Evolutionary conservation across 2,329 filamentous ascomycete species (phyloP).

Genomic region (Colletotrichum nymphaeae): DNA sequence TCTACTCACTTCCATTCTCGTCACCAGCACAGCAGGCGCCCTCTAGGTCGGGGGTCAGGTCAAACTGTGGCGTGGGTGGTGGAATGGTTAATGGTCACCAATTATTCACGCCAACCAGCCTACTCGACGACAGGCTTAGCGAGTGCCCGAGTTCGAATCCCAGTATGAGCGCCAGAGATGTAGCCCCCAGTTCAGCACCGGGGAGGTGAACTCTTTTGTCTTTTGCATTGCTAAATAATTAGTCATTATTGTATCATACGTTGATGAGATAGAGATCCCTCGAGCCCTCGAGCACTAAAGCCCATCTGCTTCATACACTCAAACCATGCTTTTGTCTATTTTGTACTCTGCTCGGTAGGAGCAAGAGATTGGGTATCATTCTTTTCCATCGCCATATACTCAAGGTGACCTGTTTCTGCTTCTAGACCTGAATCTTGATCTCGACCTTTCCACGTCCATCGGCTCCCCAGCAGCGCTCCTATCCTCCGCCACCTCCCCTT

Average conservation of each 20-base stretch:
- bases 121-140: background rate
- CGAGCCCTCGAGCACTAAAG: background rate
- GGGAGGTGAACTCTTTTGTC: background rate
- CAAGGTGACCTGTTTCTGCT: constrained; percentile 23
- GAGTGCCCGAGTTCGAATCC: background rate
- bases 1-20: background rate
- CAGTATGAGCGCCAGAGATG: background rate
- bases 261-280: background rate
- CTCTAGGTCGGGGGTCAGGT: background rate
- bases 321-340: background rate
- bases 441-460: constrained; percentile 50
- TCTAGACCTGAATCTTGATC: constrained; percentile 35
- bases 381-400: background rate
- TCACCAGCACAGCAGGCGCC: background rate
- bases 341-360: background rate
- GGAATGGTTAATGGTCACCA: background rate
- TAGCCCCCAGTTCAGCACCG: background rate
- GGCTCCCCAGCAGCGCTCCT: constrained; percentile 33
- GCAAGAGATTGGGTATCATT: constrained; percentile 26
- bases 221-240: background rate
- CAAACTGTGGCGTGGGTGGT: background rate
- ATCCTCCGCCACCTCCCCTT: constrained; percentile 51
- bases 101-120: background rate
- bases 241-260: background rate
- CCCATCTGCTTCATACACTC: background rate